Evolutionary conservation across 1,284 basidiomycete genomes (phyloP), one percentile per base, ranked within the genome.

Genomic region (Tilletia horrida): DNA sequence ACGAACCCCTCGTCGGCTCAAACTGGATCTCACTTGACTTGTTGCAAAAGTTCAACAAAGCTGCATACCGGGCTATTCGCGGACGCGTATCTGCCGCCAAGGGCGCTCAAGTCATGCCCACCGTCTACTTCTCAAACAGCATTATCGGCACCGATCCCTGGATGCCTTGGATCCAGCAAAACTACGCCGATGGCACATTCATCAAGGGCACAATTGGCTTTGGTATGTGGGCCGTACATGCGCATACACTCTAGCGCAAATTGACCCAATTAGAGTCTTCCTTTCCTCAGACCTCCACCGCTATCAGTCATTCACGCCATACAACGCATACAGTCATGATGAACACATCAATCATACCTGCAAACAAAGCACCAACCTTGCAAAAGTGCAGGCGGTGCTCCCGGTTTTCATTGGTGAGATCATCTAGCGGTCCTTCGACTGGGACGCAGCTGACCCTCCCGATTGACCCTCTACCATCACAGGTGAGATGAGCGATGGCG

Each of bases 331-430:
- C 25, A 73, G 70, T 1, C 67, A 75, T n/a, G 72, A 78, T 29
- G 73, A 76, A 50, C 81, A 81, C 64, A 69, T 82, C 13, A 71
- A 72, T 29, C 70, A 73, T 0, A 76, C 77, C 31, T 82, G 81
- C 57, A 66, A 67, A 0, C 68, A 66, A 55, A 63, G 73, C 59
- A 73, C 13, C 9, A 44, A 44, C 14, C 79, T 47, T 85, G 83
- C 66, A 86, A 84, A 14, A 84, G 84, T 65, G 85, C 69, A 48
- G 83, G 76, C 23, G 83, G 80, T 73, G 85, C 14, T 83, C 84
- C 67, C 85, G 85, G 31, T 85, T 85, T n/a, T 85, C 85, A 0
- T 85, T 18, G 55, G 55, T 59, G 21, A 4, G 55, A 31, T 18
- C 3, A 31, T n/a, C 14, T 25, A 35, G 16, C 16, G 13, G 3